Base-by-base conservation (phyloP, 2,329 filamentous ascomycete genomes). In the Microcyclospora pomicola region DNA sequence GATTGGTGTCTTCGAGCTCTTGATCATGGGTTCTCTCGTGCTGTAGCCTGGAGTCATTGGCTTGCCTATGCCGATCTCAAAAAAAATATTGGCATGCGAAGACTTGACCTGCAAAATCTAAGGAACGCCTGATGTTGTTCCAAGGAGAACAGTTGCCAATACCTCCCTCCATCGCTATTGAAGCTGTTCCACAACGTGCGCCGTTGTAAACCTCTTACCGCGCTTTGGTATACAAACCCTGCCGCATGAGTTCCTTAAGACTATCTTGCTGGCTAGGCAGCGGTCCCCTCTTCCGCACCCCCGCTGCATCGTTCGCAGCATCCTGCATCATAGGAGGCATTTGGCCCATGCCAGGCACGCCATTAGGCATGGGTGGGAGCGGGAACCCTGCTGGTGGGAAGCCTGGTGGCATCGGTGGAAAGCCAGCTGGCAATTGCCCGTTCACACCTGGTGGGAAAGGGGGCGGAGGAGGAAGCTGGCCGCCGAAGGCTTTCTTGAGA, bases 241-340 rank as follows among this genome's bases (percentile, higher is more conserved):
- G 64, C 44, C 71, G 72, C 66, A 88, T 84, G 59, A 88, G 82
- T 58, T 80, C 75, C 49, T 78, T 73, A 49, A 92, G 61, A 49
- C 82, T 87, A 56, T 91, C 85, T 54, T 82, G 76, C 60, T 92
- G 85, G 55, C 82, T 87, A 0, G 85, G 85, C 32, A 93, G 61
- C 7, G 82, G 84, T 5, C 72, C 82, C 43, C 78, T 64, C 48
- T 65, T 69, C 42, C 80, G 69, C 13, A 75, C 51, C 28, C 54
- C 51, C 12, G 44, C 55, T 34, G 45, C 56, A 13, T 52, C 41
- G 15, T 36, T 40, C 24, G 15, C 35, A n/a, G 16, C 24, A 36
- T 34, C 32, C 33, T 35, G 15, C 56, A 15, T 51, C 41, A 19
- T 37, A 40, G 15, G 15, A 15, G 14, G 19, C 24, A 36, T 35